A percentile compares a stretch with the other conserved stretches of the same genome.
Evolutionary conservation across 805 yeast species (phyloP).

Genomic region (Candida dajiaensis): DNA sequence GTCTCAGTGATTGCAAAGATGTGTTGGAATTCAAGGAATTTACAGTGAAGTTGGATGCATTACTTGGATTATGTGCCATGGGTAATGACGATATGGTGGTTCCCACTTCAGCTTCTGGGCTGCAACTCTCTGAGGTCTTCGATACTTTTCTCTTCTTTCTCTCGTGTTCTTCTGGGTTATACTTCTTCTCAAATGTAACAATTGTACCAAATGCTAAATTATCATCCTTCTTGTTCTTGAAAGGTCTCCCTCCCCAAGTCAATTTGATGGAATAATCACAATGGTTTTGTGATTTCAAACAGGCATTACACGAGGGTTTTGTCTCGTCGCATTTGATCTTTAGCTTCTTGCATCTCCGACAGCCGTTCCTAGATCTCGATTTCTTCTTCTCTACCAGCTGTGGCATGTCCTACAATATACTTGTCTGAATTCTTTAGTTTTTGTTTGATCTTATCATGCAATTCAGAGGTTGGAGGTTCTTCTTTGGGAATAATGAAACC

Average conservation of each 20-base stretch:
- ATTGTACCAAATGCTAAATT: constrained; percentile 19
- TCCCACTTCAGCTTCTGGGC: background rate
- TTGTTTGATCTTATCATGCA: too few species aligned
- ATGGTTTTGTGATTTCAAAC: constrained; percentile 36
- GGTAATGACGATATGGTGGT: background rate
- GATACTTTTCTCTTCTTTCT: background rate
- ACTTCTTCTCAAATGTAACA: constrained; percentile 12
- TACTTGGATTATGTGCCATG: background rate
- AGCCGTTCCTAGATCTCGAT: constrained; percentile 48
- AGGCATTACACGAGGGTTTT: constrained; percentile 57
- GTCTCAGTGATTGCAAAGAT: background rate
- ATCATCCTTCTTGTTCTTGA: constrained; percentile 34
- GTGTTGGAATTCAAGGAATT: background rate
- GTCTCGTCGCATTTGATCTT: constrained; percentile 67
- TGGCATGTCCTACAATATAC: background rate
- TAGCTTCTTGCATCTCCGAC: constrained; percentile 53
- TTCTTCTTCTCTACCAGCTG: background rate
- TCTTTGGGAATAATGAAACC: too few species aligned
- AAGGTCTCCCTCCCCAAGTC: constrained; percentile 75
- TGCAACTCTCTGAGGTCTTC: background rate
- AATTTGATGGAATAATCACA: constrained; percentile 64
- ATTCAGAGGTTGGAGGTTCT: too few species aligned
- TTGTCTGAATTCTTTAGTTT: too few species aligned
- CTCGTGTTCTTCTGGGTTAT: constrained; percentile 3
- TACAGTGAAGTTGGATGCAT: background rate